These are phyloP conservation scores for Scheffersomyces coipomensis DNA, from an alignment of 805 yeast genomes.

Conservation along the genomic window DNA sequence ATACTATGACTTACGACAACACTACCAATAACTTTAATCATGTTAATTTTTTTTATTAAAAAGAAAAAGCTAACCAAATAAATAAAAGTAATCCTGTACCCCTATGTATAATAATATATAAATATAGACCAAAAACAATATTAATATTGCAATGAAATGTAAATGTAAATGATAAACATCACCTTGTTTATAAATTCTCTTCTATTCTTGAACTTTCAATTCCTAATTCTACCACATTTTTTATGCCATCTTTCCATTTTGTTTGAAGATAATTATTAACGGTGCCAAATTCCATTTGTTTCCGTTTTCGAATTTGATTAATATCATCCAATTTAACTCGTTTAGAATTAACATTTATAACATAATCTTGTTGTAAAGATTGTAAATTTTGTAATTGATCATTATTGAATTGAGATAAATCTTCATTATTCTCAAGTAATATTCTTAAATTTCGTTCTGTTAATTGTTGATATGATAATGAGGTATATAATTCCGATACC, in stretches of 20 bases:
- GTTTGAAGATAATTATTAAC: constrained; percentile 43
- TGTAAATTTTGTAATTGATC: constrained; percentile 22
- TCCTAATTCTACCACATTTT: constrained; percentile 33
- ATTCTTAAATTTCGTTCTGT: constrained; percentile 42
- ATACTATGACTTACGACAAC: too few species aligned
- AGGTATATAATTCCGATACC: constrained; percentile 30
- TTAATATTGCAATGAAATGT: not conserved
- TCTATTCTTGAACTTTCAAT: constrained; percentile 23
- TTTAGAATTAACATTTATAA: constrained; percentile 30
- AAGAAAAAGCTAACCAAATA: not conserved
- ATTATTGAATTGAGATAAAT: constrained; percentile 39
- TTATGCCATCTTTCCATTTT: constrained; percentile 52
- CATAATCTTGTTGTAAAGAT: constrained; percentile 18
- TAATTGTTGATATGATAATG: constrained; percentile 39
- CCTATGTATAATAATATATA: not conserved
- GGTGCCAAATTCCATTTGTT: constrained; percentile 46
- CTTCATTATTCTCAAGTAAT: constrained; percentile 27
- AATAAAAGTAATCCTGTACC: not conserved
- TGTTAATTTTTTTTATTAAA: too few species aligned
- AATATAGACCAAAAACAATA: not conserved
- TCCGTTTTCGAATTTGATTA: constrained; percentile 37
- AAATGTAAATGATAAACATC: too few species aligned
- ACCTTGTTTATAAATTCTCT: constrained; percentile 7
- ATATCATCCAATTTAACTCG: constrained; percentile 42
- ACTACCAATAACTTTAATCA: too few species aligned